phyloP scores from a whole-genome alignment of 371 early-diverging fungal species.

The Dipsacomyces acuminosporus region DNA sequence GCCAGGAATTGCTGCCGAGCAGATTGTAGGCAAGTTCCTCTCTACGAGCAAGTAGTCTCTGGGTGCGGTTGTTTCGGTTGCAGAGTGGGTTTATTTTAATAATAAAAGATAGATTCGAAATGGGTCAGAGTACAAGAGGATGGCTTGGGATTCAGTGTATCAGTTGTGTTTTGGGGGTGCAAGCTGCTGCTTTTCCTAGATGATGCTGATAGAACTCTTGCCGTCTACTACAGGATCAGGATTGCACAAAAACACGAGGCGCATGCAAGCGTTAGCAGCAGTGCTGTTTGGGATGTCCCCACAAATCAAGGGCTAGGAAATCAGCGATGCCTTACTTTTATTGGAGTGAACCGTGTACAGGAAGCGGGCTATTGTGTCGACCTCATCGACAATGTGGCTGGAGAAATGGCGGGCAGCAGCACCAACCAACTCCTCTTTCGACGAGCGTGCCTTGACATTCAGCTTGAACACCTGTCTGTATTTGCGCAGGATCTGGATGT shows the following conservation, averaged over 20 bases:
- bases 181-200: constrained; percentile 1
- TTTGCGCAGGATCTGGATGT: constrained; percentile 44
- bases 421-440: constrained; percentile 46
- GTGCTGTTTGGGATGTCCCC: no score
- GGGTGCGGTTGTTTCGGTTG: no score
- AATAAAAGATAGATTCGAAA: no score
- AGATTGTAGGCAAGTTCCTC: constrained; percentile 30
- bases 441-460: constrained; percentile 48
- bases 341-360: constrained; percentile 45
- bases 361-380: constrained; percentile 49
- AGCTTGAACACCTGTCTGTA: constrained; percentile 49
- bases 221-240: constrained; percentile 16
- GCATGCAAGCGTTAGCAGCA: neutral
- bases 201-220: constrained; percentile 14
- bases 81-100: no score
- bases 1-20: constrained; percentile 55
- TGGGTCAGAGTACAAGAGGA: no score
- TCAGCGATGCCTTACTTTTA: constrained; percentile 22
- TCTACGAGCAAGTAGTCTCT: neutral
- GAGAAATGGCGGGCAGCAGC: constrained; percentile 40
- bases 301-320: no score
- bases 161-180: no score
- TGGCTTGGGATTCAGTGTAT: no score
- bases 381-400: constrained; percentile 43
- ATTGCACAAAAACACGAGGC: neutral